These are phyloP conservation scores for Tulasnella sp. DNA, from an alignment of 768 basidiomycete species.

Conservation along the genomic window DNA sequence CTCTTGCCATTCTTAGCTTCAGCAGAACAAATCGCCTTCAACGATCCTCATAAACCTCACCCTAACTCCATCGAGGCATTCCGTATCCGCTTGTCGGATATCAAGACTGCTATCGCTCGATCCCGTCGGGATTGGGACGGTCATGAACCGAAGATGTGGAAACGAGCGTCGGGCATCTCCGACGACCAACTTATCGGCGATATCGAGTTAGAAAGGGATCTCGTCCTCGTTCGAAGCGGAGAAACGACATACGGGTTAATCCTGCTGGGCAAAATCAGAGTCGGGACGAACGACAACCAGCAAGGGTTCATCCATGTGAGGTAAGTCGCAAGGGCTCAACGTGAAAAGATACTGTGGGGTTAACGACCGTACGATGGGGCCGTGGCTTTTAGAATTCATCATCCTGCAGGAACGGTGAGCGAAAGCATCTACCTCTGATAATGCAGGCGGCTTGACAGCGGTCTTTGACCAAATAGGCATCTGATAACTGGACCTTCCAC, in stretches of 20 bases:
- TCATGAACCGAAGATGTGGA: conserved; percentile 69
- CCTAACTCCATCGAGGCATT: conserved; percentile 60
- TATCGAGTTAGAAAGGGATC: conserved; percentile 31
- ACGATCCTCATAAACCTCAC: conserved; percentile 52
- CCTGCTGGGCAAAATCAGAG: conserved; percentile 66
- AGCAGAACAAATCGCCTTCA: conserved; percentile 48
- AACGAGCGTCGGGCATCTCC: conserved; percentile 44
- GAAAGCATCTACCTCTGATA: not conserved
- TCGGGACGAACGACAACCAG: conserved; percentile 56
- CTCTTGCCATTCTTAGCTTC: conserved; percentile 38
- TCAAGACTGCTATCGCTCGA: conserved; percentile 58
- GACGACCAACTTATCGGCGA: conserved; percentile 40
- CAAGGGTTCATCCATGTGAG: conserved; percentile 65
- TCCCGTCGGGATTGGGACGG: conserved; percentile 64
- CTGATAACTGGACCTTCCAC: conserved; percentile 43
- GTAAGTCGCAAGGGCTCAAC: conserved; percentile 31
- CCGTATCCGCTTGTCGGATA: conserved; percentile 42
- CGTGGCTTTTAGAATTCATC: not conserved
- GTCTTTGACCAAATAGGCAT: not conserved
- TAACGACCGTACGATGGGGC: not conserved
- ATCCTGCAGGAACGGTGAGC: conserved; percentile 2
- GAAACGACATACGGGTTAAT: conserved; percentile 59
- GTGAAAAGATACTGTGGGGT: conserved; percentile 10
- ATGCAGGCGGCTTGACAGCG: not conserved
- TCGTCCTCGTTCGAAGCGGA: conserved; percentile 46